These are phyloP conservation scores for Wallacemonas rigidus DNA, from an alignment of 208 protist species.

Conservation along the genomic window DNA sequence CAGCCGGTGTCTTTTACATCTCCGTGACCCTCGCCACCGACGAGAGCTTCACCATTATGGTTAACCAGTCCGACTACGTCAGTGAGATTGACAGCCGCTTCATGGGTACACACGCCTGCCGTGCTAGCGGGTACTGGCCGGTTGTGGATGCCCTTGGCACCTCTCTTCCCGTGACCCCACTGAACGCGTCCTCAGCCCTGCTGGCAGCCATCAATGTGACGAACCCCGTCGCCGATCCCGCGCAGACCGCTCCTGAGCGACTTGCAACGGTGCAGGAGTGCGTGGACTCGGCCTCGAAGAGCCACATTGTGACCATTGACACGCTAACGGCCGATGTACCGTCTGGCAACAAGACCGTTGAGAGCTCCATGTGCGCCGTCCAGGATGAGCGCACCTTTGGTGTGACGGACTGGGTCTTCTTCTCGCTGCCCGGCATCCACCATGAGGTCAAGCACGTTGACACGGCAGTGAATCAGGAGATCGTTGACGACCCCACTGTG, in stretches of 20 bases:
- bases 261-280: conserved; percentile 3
- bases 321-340: conserved; percentile 22
- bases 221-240: not conserved
- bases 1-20: conserved; percentile 59
- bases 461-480: conserved; percentile 21
- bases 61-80: conserved; percentile 80
- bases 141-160: conserved; percentile 72
- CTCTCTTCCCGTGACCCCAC: conserved; percentile 66
- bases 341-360: conserved; percentile 15
- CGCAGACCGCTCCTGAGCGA: conserved; percentile 11
- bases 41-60: conserved; percentile 46
- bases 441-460: conserved; percentile 33
- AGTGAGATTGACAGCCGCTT: conserved; percentile 66
- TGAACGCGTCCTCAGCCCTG: conserved; percentile 30
- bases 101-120: conserved; percentile 48
- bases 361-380: conserved; percentile 55
- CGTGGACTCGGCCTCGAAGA: not conserved
- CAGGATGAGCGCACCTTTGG: conserved; percentile 63
- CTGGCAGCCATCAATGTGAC: conserved; percentile 7
- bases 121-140: conserved; percentile 79
- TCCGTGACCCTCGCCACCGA: conserved; percentile 40
- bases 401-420: conserved; percentile 81
- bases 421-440: conserved; percentile 54
- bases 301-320: conserved; percentile 22
- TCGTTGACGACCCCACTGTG: conserved; percentile 32